Conservation (phyloP, 371 early-diverging fungal genomes). For the Neoconidiobolus thromboides region DNA sequence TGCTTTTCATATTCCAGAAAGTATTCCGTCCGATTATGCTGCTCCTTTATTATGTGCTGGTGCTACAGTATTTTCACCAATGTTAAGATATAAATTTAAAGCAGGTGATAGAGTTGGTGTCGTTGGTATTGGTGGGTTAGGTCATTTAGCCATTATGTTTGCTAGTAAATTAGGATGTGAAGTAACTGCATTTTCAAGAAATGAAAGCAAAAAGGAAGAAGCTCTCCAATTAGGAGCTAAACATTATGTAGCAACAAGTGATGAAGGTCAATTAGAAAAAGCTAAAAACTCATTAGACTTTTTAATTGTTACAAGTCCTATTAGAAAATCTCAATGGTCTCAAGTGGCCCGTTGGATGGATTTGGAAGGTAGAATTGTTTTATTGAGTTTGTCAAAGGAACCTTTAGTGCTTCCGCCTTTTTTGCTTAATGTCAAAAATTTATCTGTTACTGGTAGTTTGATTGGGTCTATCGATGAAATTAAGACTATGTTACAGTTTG, state of each 20-base stretch:
- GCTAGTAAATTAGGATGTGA: slow-evolving; percentile 32
- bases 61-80: slow-evolving; percentile 38
- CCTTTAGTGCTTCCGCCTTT: slow-evolving; percentile 20
- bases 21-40: slow-evolving; percentile 20
- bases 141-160: slow-evolving; percentile 49
- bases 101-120: slow-evolving; percentile 37
- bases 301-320: slow-evolving; percentile 33
- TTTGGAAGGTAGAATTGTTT: slow-evolving; percentile 27
- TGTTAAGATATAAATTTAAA: slow-evolving; percentile 27
- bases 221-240: slow-evolving; percentile 47
- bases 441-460: slow-evolving; percentile 38
- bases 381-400: slow-evolving; percentile 44
- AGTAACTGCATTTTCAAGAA: slow-evolving; percentile 44
- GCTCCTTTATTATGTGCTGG: slow-evolving; percentile 47
- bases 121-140: slow-evolving; percentile 49
- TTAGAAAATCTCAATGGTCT: slow-evolving; percentile 24
- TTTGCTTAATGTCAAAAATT: slow-evolving; percentile 23
- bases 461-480: slow-evolving; percentile 39
- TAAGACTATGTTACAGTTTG: slow-evolving; percentile 46
- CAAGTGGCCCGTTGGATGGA: slow-evolving; percentile 25
- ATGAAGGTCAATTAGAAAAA: slow-evolving; percentile 13
- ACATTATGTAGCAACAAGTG: slow-evolving; percentile 19
- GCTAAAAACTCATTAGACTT: slow-evolving; percentile 18
- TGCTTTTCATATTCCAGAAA: slow-evolving; percentile 29
- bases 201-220: slow-evolving; percentile 32